These are phyloP conservation scores for Leishmania braziliensis DNA, from an alignment of 208 protist species.

Conservation along the genomic window DNA sequence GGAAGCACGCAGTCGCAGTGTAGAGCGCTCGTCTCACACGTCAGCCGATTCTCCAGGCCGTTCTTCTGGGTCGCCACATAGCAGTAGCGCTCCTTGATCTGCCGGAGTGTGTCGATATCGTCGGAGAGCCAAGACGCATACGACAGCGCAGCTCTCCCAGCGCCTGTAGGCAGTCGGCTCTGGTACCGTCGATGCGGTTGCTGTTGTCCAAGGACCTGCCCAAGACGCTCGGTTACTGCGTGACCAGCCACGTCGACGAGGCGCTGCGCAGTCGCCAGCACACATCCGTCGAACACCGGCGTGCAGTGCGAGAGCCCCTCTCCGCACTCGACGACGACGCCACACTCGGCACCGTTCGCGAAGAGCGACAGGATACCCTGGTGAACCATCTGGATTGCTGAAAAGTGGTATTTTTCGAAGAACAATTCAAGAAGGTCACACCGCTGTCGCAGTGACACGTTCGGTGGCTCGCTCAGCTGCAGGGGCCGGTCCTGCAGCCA, in stretches of 20 bases:
- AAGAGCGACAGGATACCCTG: conserved; percentile 96
- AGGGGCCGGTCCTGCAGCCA: conserved; percentile 46
- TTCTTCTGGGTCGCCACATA: conserved; percentile 51
- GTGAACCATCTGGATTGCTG: conserved; percentile 89
- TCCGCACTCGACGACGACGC: conserved; percentile 98
- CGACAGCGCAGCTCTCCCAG: not conserved
- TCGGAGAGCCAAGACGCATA: conserved; percentile 23
- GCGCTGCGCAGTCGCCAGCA: conserved; percentile 57
- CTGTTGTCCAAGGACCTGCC: conserved; percentile 86
- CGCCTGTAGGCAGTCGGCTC: too few relatives aligned
- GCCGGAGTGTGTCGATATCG: conserved; percentile 96
- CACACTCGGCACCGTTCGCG: conserved; percentile 95
- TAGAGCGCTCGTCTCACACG: conserved; percentile 69
- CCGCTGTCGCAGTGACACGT: conserved; percentile 95
- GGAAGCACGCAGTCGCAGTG: conserved; percentile 76
- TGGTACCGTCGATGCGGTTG: not conserved
- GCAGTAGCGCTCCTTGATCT: conserved; percentile 96
- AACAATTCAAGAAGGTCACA: conserved; percentile 91
- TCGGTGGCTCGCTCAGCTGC: conserved; percentile 96
- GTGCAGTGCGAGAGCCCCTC: conserved; percentile 99
- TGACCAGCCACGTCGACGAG: conserved; percentile 96
- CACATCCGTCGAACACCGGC: conserved; percentile 97
- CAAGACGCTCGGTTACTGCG: conserved; percentile 96
- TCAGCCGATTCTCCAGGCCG: conserved; percentile 86
- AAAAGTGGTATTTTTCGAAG: conserved; percentile 97